These are phyloP conservation scores for Aspergillus sojae DNA, from an alignment of 2,329 filamentous ascomycete species.

Conservation along the genomic window DNA sequence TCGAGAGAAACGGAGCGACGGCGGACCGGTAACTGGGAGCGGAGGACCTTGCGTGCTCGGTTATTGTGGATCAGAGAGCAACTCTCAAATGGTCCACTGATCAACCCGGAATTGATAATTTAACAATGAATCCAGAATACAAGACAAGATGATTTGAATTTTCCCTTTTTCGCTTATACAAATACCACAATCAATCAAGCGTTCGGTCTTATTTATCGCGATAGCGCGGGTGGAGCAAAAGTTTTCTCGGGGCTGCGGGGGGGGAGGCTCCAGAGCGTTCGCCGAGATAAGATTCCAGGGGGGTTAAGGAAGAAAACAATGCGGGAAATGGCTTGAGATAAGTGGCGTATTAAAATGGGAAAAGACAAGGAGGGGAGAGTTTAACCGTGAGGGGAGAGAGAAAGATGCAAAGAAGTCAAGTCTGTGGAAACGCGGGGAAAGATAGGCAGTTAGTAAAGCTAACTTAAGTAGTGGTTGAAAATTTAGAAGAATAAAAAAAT, in stretches of 20 bases:
- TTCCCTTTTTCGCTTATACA: neutral
- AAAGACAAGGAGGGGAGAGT: conserved; percentile 7
- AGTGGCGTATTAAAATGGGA: neutral
- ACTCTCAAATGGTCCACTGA: neutral
- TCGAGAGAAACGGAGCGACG: conserved; percentile 4
- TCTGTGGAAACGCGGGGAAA: conserved; percentile 10
- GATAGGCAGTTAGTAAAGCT: neutral
- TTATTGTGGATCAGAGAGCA: neutral
- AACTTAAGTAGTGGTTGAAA: neutral
- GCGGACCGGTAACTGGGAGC: conserved; percentile 5
- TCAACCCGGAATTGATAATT: neutral
- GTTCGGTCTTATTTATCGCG: neutral
- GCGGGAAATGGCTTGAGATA: conserved; percentile 1
- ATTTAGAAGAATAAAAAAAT: neutral
- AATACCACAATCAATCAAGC: neutral
- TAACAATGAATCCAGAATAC: neutral
- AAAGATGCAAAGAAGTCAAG: conserved; percentile 3
- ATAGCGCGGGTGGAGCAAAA: conserved; percentile 15
- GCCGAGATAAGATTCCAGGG: neutral
- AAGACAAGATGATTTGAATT: neutral
- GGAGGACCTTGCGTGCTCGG: conserved; percentile 1
- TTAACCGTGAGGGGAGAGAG: neutral
- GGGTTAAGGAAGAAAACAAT: neutral
- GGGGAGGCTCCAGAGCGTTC: conserved; percentile 7
- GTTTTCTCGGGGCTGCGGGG: conserved; percentile 14